Evolutionary conservation across 805 yeast genomes (phyloP), one percentile per base, ranked within the genome.

Genomic region (Suhomyces faveliae): DNA sequence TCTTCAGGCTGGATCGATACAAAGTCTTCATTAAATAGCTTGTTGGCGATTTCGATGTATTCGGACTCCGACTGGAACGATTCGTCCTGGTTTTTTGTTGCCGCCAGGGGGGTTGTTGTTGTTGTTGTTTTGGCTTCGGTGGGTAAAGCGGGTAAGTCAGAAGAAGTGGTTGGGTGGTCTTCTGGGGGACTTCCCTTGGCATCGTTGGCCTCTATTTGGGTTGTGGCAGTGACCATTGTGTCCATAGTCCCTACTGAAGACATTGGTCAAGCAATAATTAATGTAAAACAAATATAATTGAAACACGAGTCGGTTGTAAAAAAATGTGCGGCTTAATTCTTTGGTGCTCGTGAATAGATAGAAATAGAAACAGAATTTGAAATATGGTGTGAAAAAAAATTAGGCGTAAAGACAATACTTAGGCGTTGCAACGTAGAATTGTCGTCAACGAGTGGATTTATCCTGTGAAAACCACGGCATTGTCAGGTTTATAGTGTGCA

Each of bases 1-100:
- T 73, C 77, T 48, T 73, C 76, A 3, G 76, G 76, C 46, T 64
- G 64, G 29, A 73, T 67, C 44, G 73, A 69, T 8, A 72, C 70
- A 51, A 73, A 73, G 45, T 71, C 70, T 53, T 72, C 77, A 33
- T 64, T 54, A 55, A 56, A 73, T 33, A 73, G 59, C 47, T 67
- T 64, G 12, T 30, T 27, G 8, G 78, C 78, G 33, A 71, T 71
- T 3, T 64, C 70, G 24, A 51, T 48, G 48, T 56, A 59, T 39
- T 68, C 74, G 5, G 47, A 45, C 12, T 48, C 50, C 13, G 43
- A 25, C 5, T 8, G 20, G 22, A 40, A 17, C 17, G 35, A 7
- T 3, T 13, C 41, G 11, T 21, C 30, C 22, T 17, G 20, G 7
- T 29, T 24, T 7, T 11, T 30, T 20, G 38, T 42, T 10, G 42